A percentile compares a stretch with the other conserved stretches of the same genome.
Evolutionary conservation across 2,329 filamentous ascomycete species (phyloP).

Genomic region (Lachnellula subtilissima): DNA sequence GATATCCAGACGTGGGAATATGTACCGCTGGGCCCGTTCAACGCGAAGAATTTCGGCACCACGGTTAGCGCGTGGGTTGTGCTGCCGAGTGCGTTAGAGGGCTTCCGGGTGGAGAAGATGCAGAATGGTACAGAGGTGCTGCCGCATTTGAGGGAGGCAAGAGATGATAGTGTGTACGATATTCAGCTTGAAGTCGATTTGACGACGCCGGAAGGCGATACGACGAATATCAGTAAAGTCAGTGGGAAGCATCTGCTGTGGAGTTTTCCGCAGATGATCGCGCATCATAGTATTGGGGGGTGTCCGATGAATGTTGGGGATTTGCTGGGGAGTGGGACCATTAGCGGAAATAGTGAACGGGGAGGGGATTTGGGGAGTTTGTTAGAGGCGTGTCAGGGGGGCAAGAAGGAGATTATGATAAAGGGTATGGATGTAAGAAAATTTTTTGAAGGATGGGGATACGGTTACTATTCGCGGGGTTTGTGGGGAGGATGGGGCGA

Average conservation of each 20-base stretch:
- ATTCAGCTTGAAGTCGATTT: constrained; percentile 66
- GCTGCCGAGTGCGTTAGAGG: constrained; percentile 68
- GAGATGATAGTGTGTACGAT: constrained; percentile 56
- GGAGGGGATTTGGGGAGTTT: constrained; percentile 59
- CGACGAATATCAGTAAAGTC: constrained; percentile 55
- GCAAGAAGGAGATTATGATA: constrained; percentile 59
- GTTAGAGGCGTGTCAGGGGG: constrained; percentile 66
- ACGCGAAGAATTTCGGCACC: constrained; percentile 77
- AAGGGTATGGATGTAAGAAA: constrained; percentile 60
- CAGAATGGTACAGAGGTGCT: constrained; percentile 50
- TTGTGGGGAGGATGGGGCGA: constrained; percentile 58
- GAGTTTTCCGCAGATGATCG: constrained; percentile 79
- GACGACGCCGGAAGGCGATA: constrained; percentile 43
- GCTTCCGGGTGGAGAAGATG: constrained; percentile 53
- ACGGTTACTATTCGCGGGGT: constrained; percentile 61
- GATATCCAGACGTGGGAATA: constrained; percentile 86
- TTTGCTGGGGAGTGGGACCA: constrained; percentile 73
- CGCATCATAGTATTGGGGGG: constrained; percentile 72
- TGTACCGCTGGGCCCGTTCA: constrained; percentile 76
- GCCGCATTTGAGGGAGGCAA: constrained; percentile 60
- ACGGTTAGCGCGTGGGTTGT: constrained; percentile 78
- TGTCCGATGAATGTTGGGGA: constrained; percentile 72
- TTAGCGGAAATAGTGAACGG: constrained; percentile 53
- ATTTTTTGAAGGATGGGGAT: constrained; percentile 74
- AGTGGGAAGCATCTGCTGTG: constrained; percentile 67